These are phyloP conservation scores for Diaporthe eres DNA, from an alignment of 2,329 filamentous ascomycete genomes.

Conservation along the genomic window DNA sequence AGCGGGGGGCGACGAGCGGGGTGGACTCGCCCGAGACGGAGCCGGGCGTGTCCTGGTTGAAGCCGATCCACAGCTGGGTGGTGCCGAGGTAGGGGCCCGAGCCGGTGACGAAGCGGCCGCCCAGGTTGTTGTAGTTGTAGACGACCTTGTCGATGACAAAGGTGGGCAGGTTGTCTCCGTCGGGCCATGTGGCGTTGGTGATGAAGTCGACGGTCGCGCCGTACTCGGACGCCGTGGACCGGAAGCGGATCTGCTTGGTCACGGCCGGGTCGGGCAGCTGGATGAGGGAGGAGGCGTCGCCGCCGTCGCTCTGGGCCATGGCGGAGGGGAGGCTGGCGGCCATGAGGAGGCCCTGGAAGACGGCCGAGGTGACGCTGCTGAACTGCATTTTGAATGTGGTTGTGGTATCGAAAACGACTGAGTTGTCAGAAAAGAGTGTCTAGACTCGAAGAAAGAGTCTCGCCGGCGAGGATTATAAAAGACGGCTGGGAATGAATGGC, in stretches of 20 bases:
- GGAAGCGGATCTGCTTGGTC: conserved; percentile 30
- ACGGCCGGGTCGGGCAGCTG: conserved; percentile 24
- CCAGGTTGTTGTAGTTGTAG: conserved; percentile 33
- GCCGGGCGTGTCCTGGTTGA: conserved; percentile 28
- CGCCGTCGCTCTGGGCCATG: conserved; percentile 27
- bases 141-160: conserved; percentile 27
- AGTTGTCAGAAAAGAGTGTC: conserved; percentile 20
- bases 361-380: conserved; percentile 24
- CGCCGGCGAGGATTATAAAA: conserved; percentile 16
- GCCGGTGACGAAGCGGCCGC: conserved; percentile 30
- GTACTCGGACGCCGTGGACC: conserved; percentile 12
- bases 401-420: conserved; percentile 17
- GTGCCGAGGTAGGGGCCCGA: conserved; percentile 21
- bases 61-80: conserved; percentile 24
- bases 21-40: conserved; percentile 26
- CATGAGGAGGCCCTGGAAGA: conserved; percentile 22
- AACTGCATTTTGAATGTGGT: conserved; percentile 21
- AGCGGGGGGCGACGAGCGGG: conserved; percentile 10
- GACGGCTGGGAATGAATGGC: background rate
- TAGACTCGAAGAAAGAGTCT: conserved; percentile 24
- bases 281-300: background rate
- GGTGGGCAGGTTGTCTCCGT: conserved; percentile 25
- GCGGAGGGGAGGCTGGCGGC: conserved; percentile 13
- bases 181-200: conserved; percentile 31
- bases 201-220: conserved; percentile 30